phyloP scores from a whole-genome alignment of 192 early-diverging fungal species.

The Geosiphon pyriformis region DNA sequence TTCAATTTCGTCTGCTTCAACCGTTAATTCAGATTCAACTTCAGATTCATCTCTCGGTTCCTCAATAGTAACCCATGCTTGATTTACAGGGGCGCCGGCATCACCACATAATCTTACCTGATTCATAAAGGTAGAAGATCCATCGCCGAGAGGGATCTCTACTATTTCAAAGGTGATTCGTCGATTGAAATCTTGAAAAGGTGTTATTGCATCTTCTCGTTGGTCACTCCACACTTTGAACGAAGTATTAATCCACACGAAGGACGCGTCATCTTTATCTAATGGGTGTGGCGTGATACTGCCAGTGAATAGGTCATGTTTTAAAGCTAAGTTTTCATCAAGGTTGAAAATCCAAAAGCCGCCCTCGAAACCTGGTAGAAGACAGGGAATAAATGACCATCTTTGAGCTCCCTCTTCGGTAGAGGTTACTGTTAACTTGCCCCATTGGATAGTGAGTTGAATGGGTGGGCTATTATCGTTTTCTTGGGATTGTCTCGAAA shows the following conservation, averaged over 20 bases:
- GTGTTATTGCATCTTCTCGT: neutral
- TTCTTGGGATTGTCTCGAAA: too few relatives aligned
- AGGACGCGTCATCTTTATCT: neutral
- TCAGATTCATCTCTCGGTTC: too few relatives aligned
- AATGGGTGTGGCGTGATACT: neutral
- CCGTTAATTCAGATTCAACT: too few relatives aligned
- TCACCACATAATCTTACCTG: neutral
- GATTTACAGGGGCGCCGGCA: neutral
- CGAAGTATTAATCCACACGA: neutral
- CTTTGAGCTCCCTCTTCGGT: neutral
- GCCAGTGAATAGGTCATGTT: neutral
- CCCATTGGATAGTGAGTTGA: neutral
- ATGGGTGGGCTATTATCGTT: too few relatives aligned
- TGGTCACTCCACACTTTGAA: neutral
- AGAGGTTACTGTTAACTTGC: neutral
- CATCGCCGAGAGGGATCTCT: neutral
- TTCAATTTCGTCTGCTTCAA: too few relatives aligned
- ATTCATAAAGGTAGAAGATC: neutral
- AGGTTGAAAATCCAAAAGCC: neutral
- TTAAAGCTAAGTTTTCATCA: neutral
- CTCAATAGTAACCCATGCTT: neutral
- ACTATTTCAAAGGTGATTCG: neutral
- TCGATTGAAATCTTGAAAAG: neutral
- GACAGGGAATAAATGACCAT: neutral
- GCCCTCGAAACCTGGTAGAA: neutral